Percentiles rank a stretch among this genome's conserved stretches.
Evolutionary conservation across 768 basidiomycete genomes (phyloP).

Genomic region (Hysterangium stoloniferum): DNA sequence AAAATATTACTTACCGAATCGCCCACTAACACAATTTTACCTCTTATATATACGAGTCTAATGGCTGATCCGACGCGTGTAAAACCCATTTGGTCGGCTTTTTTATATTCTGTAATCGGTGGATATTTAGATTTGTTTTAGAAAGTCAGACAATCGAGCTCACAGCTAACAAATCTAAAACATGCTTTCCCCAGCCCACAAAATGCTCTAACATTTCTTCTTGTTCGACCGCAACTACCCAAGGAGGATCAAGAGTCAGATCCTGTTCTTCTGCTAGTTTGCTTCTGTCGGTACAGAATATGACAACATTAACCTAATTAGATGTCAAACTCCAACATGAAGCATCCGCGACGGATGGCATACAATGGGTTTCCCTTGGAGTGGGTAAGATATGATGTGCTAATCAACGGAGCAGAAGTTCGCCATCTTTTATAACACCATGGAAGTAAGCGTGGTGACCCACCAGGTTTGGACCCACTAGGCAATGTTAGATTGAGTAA

Average conservation of each 20-base stretch:
- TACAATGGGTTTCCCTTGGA: constrained; percentile 36
- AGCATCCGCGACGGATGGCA: background rate
- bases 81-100: constrained; percentile 46
- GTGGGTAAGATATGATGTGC: constrained; percentile 49
- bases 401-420: constrained; percentile 18
- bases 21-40: constrained; percentile 42
- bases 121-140: background rate
- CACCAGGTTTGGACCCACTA: constrained; percentile 41
- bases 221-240: constrained; percentile 35
- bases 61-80: constrained; percentile 39
- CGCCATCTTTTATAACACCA: background rate
- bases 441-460: constrained; percentile 12
- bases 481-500: too few species aligned
- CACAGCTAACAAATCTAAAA: constrained; percentile 1
- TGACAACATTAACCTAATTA: constrained; percentile 39
- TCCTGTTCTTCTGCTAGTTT: constrained; percentile 19
- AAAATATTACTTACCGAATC: constrained; percentile 38
- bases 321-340: background rate
- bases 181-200: constrained; percentile 34
- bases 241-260: constrained; percentile 23
- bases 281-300: constrained; percentile 30
- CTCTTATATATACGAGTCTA: constrained; percentile 37
- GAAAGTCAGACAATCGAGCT: background rate
- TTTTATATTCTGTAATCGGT: constrained; percentile 14
- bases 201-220: constrained; percentile 38